Base-by-base conservation (phyloP, 2,329 filamentous ascomycete genomes). In the Cordyceps farinosa region DNA sequence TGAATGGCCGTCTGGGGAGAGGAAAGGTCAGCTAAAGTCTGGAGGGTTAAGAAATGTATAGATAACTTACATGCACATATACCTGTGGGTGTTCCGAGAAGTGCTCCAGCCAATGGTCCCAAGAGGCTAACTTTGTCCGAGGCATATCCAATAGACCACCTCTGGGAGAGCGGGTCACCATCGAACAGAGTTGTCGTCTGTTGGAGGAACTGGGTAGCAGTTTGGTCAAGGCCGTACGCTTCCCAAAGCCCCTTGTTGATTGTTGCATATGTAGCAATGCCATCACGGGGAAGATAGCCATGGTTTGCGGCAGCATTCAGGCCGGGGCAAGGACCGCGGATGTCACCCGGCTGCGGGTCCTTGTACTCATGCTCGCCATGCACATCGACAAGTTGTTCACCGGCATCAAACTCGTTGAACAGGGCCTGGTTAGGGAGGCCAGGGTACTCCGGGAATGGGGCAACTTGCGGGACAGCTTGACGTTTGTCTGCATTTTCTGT, bases 1-100 rank as follows among this genome's bases (percentile, higher is more conserved):
- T 68, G 85, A 84, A 69, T 86, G 84, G 2, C 79, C 79, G 22
- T 79, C 79, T 44, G 7, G 13, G 15, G 40, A 2, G 17, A 75
- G 75, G 22, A 22, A 2, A 85, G 74, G 5, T 81, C 80, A 29
- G 76, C 74, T 1, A 79, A 79, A 5, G 73, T 73, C 3, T 79
- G 77, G 0, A 82, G 70, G 2, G 81, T 71, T 79, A 5, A 76
- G 34, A 34, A 8, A 11, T 9, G 34, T 38, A 38, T 11, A 38
- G 9, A 53, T 27, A 64, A 58, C 32, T 45, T 34, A 57, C 54
- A 61, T 29, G 47, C 62, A 34, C 62, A 64, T 9, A 64, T 61
- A 9, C 62, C 62, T 3, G 56, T 64, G 13, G 62, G 62, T 22
- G 45, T 40, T 27, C 62, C 62, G 10, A 61, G 44, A 27, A 64